Evolutionary conservation across 139 green algal species (phyloP).

Genomic region (Coelastrella sp.): DNA sequence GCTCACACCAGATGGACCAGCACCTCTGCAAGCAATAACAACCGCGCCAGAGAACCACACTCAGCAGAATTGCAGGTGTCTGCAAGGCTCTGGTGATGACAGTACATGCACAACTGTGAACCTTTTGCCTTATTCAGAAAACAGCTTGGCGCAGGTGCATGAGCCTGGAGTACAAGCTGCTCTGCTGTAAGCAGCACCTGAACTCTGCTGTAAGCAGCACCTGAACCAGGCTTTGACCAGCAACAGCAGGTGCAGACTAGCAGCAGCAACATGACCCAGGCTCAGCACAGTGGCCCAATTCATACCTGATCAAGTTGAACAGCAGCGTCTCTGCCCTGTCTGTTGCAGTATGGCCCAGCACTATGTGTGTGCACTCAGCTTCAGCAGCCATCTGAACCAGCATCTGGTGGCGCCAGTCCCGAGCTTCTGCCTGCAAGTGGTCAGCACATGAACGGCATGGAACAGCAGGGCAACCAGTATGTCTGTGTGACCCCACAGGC

Average conservation of each 20-base stretch:
- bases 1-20: background rate
- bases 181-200: too few relatives aligned
- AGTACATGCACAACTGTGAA: too few relatives aligned
- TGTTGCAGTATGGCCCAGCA: conserved; percentile 57
- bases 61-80: background rate
- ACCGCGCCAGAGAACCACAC: background rate
- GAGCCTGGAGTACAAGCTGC: too few relatives aligned
- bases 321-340: conserved; percentile 66
- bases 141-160: too few relatives aligned
- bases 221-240: too few relatives aligned
- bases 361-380: conserved; percentile 40
- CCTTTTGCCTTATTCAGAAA: too few relatives aligned
- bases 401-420: conserved; percentile 53
- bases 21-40: background rate
- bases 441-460: background rate
- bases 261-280: too few relatives aligned
- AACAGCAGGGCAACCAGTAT: background rate
- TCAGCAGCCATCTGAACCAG: conserved; percentile 31
- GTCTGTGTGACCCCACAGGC: conserved; percentile 12
- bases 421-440: conserved; percentile 25
- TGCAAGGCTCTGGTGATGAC: too few relatives aligned
- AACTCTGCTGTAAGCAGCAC: too few relatives aligned
- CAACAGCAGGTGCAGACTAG: too few relatives aligned
- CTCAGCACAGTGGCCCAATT: background rate
- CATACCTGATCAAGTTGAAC: conserved; percentile 57